Base-by-base conservation (phyloP, 768 basidiomycete species). In the Mycena haematopus region DNA sequence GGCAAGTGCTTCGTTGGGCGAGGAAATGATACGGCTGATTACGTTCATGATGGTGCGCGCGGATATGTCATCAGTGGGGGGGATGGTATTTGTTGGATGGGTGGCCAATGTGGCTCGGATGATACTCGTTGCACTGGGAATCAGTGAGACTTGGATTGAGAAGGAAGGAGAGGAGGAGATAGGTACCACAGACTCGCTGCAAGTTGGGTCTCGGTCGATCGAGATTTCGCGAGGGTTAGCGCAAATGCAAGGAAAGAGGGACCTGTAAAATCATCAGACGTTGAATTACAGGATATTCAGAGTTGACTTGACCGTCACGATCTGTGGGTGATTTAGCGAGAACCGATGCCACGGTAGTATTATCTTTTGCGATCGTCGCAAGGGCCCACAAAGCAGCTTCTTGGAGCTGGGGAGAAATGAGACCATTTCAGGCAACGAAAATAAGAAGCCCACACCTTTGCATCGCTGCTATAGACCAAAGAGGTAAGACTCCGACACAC, bases 1-100 rank as follows among this genome's bases (percentile, higher is more conserved):
- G 47, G 74, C 73, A 3, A 78, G 72, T 24, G 75, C 70, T 52
- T 86, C 83, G 1, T 69, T 69, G 6, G 79, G 69, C 2, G 80
- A 78, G 1, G 77, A 71, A 22, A 92, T 75, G 46, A 91, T 77
- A 5, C 86, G 81, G 64, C 87, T 89, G 33, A 92, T 75, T 46
- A 91, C 83, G 65, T 90, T 87, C 58, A 92, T 83, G n/a, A 93
- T 80, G 1, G 86, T 84, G 52, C 86, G 78, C 0, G 84, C 78
- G 11, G 83, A 77, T 1, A 76, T 68, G 21, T 83, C 78, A 51
- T 88, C 85, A 56, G 46, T 70, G 65, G 19, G 73, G 55, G 56
- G 74, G 66, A 49, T 44, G 22, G 65, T n/a, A 35, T 40, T 57
- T 14, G 57, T 17, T 6, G 44, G 59, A 42, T 65, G 52, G 74